These are phyloP conservation scores for Penicillium chermesinum DNA, from an alignment of 495 filamentous ascomycete species.

Conservation along the genomic window DNA sequence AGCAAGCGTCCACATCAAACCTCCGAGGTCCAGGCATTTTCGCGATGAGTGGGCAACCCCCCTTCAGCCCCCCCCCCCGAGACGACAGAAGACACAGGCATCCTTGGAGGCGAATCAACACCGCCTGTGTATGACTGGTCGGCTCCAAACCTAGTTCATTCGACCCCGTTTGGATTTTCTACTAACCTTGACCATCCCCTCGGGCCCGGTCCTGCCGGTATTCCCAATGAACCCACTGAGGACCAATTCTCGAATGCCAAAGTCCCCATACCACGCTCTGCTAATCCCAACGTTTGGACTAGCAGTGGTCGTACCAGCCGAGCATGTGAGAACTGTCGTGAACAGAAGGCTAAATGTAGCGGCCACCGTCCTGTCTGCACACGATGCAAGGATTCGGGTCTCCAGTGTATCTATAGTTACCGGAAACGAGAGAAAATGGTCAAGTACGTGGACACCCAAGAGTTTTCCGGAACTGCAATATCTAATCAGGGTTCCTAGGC, in stretches of 20 bases:
- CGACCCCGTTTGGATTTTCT: conserved; percentile 5
- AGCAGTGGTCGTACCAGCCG: conserved; percentile 41
- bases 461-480: not conserved
- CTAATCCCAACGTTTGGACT: conserved; percentile 22
- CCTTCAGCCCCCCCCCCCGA: not conserved
- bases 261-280: conserved; percentile 36
- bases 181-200: conserved; percentile 15
- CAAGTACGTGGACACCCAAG: conserved; percentile 37
- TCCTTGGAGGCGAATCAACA: not conserved
- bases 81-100: not conserved
- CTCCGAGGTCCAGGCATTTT: not conserved
- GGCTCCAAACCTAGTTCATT: not conserved
- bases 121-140: not conserved
- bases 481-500: conserved; percentile 28
- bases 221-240: conserved; percentile 3
- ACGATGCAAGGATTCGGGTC: conserved; percentile 49
- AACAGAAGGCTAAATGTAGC: conserved; percentile 62
- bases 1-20: not conserved
- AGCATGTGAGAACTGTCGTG: conserved; percentile 71
- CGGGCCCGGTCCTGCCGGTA: conserved; percentile 11
- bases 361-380: conserved; percentile 53
- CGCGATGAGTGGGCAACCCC: not conserved
- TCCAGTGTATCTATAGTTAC: conserved; percentile 51
- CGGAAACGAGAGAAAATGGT: conserved; percentile 55
- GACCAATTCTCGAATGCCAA: conserved; percentile 28